These are phyloP conservation scores for Eucalyptus dawsonii DNA, from an alignment of 345 rosid genomes.

Conservation along the genomic window DNA sequence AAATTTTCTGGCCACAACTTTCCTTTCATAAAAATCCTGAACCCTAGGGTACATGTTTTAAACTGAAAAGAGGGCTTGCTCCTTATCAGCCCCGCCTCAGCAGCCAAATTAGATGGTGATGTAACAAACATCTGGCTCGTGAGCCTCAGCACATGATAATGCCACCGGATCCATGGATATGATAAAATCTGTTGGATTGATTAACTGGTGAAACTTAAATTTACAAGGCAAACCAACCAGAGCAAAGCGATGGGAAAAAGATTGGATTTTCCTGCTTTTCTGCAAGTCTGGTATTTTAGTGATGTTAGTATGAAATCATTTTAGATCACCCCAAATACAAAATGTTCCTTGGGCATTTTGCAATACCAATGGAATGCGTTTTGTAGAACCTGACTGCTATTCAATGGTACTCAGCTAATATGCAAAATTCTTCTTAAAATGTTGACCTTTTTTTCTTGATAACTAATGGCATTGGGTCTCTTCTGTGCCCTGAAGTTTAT, in stretches of 20 bases:
- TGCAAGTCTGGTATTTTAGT: not conserved
- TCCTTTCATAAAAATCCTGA: not conserved
- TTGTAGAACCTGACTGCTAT: not conserved
- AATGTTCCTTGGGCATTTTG: not conserved
- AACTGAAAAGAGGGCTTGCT: not conserved
- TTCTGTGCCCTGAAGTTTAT: not conserved
- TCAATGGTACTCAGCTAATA: not conserved
- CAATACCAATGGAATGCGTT: not conserved
- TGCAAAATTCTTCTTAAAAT: not conserved
- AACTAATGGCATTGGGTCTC: not conserved
- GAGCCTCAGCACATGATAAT: not conserved
- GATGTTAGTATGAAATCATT: not conserved
- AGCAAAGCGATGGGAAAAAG: not conserved
- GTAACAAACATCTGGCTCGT: not conserved
- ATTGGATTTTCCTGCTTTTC: not conserved
- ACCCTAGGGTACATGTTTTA: not conserved
- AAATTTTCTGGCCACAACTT: not conserved
- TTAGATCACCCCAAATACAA: not conserved
- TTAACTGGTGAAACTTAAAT: not conserved
- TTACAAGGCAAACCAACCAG: not conserved
- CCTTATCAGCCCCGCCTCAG: not conserved
- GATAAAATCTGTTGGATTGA: not conserved
- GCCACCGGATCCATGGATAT: not conserved
- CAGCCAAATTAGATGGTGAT: not conserved
- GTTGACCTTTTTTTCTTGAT: not conserved